Evolutionary conservation across 176 grass and related monocot species (phyloP).

Genomic region (Lolium rigidum): DNA sequence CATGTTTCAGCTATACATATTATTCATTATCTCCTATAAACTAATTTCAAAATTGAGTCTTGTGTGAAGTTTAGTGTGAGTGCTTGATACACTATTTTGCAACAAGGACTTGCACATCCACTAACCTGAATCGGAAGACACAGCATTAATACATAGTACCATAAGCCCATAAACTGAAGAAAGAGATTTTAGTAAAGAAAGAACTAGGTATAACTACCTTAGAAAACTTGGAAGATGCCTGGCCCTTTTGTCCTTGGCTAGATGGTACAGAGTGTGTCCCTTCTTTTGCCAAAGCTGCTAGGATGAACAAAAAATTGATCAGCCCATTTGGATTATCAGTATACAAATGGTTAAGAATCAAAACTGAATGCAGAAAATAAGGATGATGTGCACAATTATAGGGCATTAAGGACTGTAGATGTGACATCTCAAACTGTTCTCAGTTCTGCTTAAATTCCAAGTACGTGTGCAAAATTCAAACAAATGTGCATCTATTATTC

Average conservation of each 20-base stretch:
- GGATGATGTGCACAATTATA: background rate
- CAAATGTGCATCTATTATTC: too few relatives aligned
- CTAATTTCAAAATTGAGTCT: background rate
- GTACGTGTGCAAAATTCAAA: background rate
- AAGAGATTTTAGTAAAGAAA: background rate
- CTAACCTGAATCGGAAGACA: background rate
- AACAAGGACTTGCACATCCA: background rate
- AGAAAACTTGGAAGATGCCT: constrained; percentile 41
- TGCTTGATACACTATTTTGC: background rate
- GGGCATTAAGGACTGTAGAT: background rate
- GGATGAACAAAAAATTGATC: constrained; percentile 40
- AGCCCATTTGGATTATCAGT: constrained; percentile 31
- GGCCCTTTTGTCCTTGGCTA: constrained; percentile 44
- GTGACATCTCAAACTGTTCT: background rate
- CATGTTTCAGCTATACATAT: background rate
- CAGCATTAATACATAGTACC: background rate
- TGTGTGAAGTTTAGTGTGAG: constrained; percentile 8
- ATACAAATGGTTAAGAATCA: background rate
- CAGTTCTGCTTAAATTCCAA: constrained; percentile 32
- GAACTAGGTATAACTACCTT: constrained; percentile 40
- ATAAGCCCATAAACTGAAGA: constrained; percentile 3
- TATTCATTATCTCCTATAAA: background rate
- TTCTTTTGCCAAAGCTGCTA: constrained; percentile 69
- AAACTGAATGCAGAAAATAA: constrained; percentile 21
- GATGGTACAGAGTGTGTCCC: constrained; percentile 68